Percentiles rank a stretch among this genome's conserved stretches.
Conservation (phyloP, 352 stramenopile species). For the Pythium plurisporium region DNA sequence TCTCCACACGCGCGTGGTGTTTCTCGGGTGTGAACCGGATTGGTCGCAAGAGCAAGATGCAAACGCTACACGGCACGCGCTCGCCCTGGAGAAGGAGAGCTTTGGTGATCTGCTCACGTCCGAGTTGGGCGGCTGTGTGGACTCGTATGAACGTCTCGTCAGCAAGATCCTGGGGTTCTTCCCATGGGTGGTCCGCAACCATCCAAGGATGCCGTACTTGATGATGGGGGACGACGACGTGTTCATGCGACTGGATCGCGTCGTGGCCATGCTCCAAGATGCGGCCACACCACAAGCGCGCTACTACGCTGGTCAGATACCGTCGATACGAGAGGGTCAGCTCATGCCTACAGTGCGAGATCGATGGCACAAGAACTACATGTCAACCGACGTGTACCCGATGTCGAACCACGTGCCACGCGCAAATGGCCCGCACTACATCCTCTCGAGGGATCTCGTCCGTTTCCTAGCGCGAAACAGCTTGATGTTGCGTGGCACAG, state of each 20-base stretch:
- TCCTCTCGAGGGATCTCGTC: constrained; percentile 29
- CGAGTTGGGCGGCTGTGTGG: constrained; percentile 39
- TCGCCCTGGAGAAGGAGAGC: constrained; percentile 24
- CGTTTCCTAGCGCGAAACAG: constrained; percentile 25
- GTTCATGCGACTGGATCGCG: neutral
- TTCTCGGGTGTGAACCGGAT: constrained; percentile 29
- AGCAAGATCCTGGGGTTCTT: constrained; percentile 51
- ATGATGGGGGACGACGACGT: constrained; percentile 64
- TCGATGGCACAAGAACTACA: constrained; percentile 8
- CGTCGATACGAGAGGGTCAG: constrained; percentile 17
- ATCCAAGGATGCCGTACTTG: constrained; percentile 6
- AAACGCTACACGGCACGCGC: neutral
- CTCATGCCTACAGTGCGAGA: constrained; percentile 3
- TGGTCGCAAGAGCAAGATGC: neutral
- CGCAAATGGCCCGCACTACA: constrained; percentile 31
- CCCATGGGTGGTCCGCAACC: neutral
- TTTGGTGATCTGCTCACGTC: constrained; percentile 44
- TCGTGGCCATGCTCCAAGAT: neutral
- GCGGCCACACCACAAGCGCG: neutral
- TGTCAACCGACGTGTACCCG: constrained; percentile 20
- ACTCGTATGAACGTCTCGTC: constrained; percentile 42
- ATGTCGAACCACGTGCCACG: constrained; percentile 19
- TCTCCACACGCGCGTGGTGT: constrained; percentile 35
- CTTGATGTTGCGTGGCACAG: neutral
- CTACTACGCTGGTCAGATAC: constrained; percentile 33